Percentiles rank a stretch among this genome's conserved stretches.
Evolutionary conservation across 345 rosid genomes (phyloP).

Genomic region (Melastoma malabathricum): DNA sequence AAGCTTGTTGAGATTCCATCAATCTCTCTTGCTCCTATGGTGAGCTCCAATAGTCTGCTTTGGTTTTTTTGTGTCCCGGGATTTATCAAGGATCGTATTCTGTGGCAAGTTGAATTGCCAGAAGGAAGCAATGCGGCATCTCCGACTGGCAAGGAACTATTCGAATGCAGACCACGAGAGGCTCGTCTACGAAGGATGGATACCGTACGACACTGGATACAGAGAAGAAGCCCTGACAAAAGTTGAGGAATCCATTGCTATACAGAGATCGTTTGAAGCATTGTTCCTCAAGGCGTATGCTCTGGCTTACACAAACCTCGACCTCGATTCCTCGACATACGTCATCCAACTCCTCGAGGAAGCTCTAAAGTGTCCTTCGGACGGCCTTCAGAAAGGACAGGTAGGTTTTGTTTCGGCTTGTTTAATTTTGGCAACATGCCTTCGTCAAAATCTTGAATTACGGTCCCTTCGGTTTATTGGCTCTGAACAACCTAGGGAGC

Average conservation of each 20-base stretch:
- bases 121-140: conserved; percentile 84
- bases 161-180: conserved; percentile 72
- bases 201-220: conserved; percentile 81
- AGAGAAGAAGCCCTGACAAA: conserved; percentile 88
- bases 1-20: conserved; percentile 78
- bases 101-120: conserved; percentile 67
- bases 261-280: conserved; percentile 94
- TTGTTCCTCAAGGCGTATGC: conserved; percentile 93
- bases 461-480: conserved; percentile 32
- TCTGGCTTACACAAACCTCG: conserved; percentile 59
- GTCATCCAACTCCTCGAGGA: conserved; percentile 79
- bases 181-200: conserved; percentile 97
- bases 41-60: conserved; percentile 1
- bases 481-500: conserved; percentile 81
- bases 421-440: not conserved
- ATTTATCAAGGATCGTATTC: too few relatives aligned
- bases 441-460: not conserved
- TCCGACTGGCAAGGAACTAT: conserved; percentile 78
- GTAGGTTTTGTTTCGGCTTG: conserved; percentile 19
- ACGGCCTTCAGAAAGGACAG: conserved; percentile 98
- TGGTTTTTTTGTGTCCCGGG: too few relatives aligned
- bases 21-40: conserved; percentile 89
- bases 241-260: conserved; percentile 78
- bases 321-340: conserved; percentile 45
- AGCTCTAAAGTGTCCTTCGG: conserved; percentile 93